A percentile compares a stretch with the other conserved stretches of the same genome.
Evolutionary conservation across 306 rosid species (phyloP).

Genomic region (Gastrolobium villosum): DNA sequence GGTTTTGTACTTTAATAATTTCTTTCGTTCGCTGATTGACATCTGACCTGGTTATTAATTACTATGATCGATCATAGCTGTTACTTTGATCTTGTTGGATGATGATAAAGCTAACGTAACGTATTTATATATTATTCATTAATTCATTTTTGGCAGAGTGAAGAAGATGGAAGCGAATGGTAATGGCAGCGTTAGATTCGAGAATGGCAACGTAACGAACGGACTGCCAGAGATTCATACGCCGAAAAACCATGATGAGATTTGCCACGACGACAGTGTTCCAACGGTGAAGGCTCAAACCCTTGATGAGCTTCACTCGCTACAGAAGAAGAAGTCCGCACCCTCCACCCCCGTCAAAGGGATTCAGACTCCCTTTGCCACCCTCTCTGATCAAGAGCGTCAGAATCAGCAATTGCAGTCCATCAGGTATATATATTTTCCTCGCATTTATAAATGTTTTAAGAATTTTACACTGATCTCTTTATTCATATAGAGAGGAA

Average conservation of each 20-base stretch:
- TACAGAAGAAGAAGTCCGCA: slow-evolving; percentile 79
- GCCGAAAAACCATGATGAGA: slow-evolving; percentile 42
- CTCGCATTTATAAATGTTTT: background rate
- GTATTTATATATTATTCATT: background rate
- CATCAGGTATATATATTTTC: slow-evolving; percentile 58
- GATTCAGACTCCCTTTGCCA: slow-evolving; percentile 47
- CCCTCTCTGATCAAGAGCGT: slow-evolving; percentile 66
- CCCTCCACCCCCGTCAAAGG: slow-evolving; percentile 77
- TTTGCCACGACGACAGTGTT: slow-evolving; percentile 83
- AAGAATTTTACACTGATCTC: background rate
- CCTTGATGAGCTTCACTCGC: slow-evolving; percentile 84
- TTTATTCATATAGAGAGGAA: background rate
- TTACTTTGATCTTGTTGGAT: slow-evolving; percentile 27
- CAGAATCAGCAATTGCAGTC: slow-evolving; percentile 81
- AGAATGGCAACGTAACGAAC: slow-evolving; percentile 46
- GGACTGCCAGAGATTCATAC: slow-evolving; percentile 76
- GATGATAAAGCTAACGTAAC: too few species aligned
- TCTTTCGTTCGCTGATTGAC: background rate
- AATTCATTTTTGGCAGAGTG: background rate
- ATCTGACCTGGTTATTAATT: background rate
- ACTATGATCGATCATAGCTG: background rate
- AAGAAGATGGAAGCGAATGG: slow-evolving; percentile 52
- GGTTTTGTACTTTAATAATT: background rate
- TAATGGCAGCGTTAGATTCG: background rate
- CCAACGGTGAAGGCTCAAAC: slow-evolving; percentile 80